Evolutionary conservation across 257 asterid species (phyloP), one percentile per base, ranked within the genome.

Genomic region (Fraxinus americana): DNA sequence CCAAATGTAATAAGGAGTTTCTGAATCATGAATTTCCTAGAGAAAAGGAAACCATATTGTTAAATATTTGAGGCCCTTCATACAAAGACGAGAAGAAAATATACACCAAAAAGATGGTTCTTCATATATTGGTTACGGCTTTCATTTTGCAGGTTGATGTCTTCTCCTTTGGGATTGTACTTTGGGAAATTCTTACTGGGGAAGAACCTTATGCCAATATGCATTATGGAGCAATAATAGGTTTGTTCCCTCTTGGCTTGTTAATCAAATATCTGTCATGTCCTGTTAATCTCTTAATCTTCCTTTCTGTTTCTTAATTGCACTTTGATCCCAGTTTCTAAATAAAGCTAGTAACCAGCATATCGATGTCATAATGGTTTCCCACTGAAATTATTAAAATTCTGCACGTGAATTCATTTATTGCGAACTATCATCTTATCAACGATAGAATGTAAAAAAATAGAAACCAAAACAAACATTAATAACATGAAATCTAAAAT

Each of bases 141-240:
- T 77, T 10, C 2, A 11, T 57, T 69, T 21, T 63, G 82, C 91
- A 94, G 98, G 98, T 94, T 80, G 97, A 94, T 71, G 97, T 94
- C 76, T 94, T 94, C 89, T 94, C 97, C 39, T 94, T 94, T 19
- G 98, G 98, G 43, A 94, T 94, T 50, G 98, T 94, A 50, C 90
- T 94, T 13, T 94, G 97, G 98, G 98, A 94, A 81, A 94, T 94
- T 78, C 94, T 94, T 63, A 94, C 98, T 17, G 97, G 98, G 11
- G 98, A 94, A 82, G 98, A 94, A 84, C 98, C 98, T 30, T 94
- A 94, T 61, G 95, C 98, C 85, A 94, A 91, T 79, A 94, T 94
- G 98, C 97, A 94, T 85, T 94, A 94, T 67, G 98, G 98, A 74
- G 98, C 97, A 77, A 94, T 94, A 85, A 94, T 94, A 74, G 98